Evolutionary conservation across 192 early-diverging fungal genomes (phyloP).

Genomic region (Coemansia sp.): DNA sequence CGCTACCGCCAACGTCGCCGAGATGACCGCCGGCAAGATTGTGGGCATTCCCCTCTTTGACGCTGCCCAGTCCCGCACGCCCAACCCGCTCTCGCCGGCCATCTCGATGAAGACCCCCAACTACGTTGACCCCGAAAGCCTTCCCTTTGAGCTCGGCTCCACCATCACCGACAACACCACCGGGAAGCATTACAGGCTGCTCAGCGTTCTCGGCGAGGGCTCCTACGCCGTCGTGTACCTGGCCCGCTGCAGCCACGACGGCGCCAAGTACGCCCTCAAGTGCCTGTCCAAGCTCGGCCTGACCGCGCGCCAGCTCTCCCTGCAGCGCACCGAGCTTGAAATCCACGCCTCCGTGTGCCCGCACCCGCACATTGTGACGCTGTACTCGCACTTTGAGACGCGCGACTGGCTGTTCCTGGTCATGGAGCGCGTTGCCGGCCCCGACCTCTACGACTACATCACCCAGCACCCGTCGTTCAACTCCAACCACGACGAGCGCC

Average conservation of each 20-base stretch:
- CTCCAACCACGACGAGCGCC: conserved; percentile 49
- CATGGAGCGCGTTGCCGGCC: conserved; percentile 58
- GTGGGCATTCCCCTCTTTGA: conserved; percentile 24
- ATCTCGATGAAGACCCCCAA: conserved; percentile 49
- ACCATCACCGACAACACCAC: conserved; percentile 41
- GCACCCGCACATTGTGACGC: conserved; percentile 63
- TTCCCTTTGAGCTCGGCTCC: conserved; percentile 51
- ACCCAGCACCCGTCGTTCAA: conserved; percentile 49
- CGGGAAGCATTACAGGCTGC: conserved; percentile 42
- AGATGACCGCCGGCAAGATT: conserved; percentile 2
- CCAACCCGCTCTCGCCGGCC: conserved; percentile 43
- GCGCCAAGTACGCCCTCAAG: conserved; percentile 65
- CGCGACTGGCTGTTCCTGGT: conserved; percentile 59
- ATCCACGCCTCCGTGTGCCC: conserved; percentile 62
- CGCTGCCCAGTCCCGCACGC: conserved; percentile 38
- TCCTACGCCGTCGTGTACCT: conserved; percentile 76
- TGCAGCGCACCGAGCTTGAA: conserved; percentile 64
- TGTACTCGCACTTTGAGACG: conserved; percentile 65
- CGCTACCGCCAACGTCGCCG: background rate
- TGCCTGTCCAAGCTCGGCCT: conserved; percentile 63
- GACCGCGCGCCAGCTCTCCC: conserved; percentile 54
- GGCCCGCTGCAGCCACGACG: conserved; percentile 57
- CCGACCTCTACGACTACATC: conserved; percentile 55
- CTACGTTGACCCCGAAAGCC: conserved; percentile 44
- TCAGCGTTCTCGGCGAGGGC: conserved; percentile 63